phyloP scores from a whole-genome alignment of 805 yeast genomes.

The Schizosaccharomyces pombe region DNA sequence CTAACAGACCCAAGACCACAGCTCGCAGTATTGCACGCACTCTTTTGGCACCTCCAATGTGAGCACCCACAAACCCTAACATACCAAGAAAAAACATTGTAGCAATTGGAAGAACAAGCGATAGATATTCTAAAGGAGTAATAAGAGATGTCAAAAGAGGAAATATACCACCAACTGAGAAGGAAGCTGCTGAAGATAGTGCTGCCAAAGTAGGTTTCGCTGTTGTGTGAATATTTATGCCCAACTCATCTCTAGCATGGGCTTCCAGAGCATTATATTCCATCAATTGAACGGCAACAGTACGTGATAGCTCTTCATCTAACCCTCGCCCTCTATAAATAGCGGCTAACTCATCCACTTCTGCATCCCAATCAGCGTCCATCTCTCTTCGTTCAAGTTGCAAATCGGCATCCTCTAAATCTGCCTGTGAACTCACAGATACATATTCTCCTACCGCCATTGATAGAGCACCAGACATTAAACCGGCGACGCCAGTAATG shows the following conservation, averaged over 20 bases:
- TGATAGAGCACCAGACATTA: neutral
- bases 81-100: neutral
- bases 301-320: neutral
- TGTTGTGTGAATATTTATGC: neutral
- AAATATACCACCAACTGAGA: neutral
- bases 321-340: neutral
- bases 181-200: neutral
- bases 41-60: neutral
- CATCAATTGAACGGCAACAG: neutral
- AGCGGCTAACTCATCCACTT: neutral
- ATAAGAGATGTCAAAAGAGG: neutral
- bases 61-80: neutral
- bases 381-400: neutral
- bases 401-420: neutral
- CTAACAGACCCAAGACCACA: neutral
- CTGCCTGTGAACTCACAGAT: neutral
- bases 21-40: neutral
- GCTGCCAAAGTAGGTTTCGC: neutral
- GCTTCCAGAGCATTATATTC: slow-evolving; percentile 1
- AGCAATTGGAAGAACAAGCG: neutral
- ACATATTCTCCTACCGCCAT: slow-evolving; percentile 2
- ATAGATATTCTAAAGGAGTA: neutral
- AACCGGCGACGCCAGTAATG: neutral
- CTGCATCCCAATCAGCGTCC: neutral
- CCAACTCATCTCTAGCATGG: neutral